Conservation (phyloP, 2,329 filamentous ascomycete genomes). For the Aspergillus sp. region DNA sequence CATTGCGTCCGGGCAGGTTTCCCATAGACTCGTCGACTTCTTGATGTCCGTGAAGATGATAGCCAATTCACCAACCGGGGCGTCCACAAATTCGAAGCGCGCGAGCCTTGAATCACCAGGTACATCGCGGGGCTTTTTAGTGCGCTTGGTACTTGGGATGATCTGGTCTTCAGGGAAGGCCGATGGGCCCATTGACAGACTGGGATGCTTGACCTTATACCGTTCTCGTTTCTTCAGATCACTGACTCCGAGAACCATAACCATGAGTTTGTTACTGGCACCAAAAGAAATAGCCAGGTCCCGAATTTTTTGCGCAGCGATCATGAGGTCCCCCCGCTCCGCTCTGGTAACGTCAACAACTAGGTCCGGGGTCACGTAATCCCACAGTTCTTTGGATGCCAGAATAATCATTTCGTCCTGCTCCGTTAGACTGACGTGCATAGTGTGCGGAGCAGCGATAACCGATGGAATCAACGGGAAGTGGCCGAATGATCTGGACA, state of each 20-base stretch:
- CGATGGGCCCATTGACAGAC: slow-evolving; percentile 74
- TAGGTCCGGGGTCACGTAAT: slow-evolving; percentile 80
- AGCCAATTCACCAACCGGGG: slow-evolving; percentile 79
- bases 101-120: slow-evolving; percentile 78
- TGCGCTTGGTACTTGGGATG: slow-evolving; percentile 54
- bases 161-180: slow-evolving; percentile 56
- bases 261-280: slow-evolving; percentile 90
- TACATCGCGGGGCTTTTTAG: slow-evolving; percentile 48
- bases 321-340: slow-evolving; percentile 84
- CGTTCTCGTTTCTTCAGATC: slow-evolving; percentile 81
- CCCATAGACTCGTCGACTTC: slow-evolving; percentile 93
- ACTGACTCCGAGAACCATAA: slow-evolving; percentile 93
- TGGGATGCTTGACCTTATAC: slow-evolving; percentile 65
- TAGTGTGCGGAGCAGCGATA: slow-evolving; percentile 79
- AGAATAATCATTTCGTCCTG: slow-evolving; percentile 90
- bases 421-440: slow-evolving; percentile 68
- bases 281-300: slow-evolving; percentile 95
- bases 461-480: slow-evolving; percentile 86
- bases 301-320: slow-evolving; percentile 84
- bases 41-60: slow-evolving; percentile 99
- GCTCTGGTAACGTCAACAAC: slow-evolving; percentile 84
- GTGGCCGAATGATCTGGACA: slow-evolving; percentile 92
- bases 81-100: slow-evolving; percentile 82
- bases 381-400: slow-evolving; percentile 89
- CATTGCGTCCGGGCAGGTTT: slow-evolving; percentile 91